phyloP scores from a whole-genome alignment of 139 green algal genomes.

The Ostreobium quekettii region DNA sequence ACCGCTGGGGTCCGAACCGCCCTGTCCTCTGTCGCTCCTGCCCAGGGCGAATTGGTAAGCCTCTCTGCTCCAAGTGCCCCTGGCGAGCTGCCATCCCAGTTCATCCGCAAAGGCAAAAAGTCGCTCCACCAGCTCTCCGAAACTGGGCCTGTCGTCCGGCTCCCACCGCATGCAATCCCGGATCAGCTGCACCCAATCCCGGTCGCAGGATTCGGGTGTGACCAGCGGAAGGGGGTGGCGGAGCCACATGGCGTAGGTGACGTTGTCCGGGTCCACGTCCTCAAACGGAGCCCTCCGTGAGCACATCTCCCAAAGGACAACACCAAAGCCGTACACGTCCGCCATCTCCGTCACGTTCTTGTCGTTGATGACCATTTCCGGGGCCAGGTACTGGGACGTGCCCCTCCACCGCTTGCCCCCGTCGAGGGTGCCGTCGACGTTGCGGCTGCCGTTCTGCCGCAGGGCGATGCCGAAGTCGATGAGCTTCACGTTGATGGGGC shows the following conservation, averaged over 20 bases:
- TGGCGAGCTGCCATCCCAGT: not conserved
- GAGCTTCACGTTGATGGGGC: not conserved
- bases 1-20: not conserved
- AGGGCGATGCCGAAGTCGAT: constrained; percentile 12
- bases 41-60: too few species aligned
- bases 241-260: not conserved
- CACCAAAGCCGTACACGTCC: constrained; percentile 9
- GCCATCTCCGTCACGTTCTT: constrained; percentile 12
- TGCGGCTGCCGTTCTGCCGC: constrained; percentile 4
- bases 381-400: not conserved
- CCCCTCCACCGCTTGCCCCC: not conserved
- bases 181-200: not conserved
- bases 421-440: constrained; percentile 2
- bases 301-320: constrained; percentile 10
- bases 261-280: not conserved
- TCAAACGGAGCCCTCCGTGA: not conserved
- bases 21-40: too few species aligned
- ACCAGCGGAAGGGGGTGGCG: constrained; percentile 1
- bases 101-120: not conserved
- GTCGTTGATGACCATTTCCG: constrained; percentile 11
- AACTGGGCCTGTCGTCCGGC: constrained; percentile 11
- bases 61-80: too few species aligned
- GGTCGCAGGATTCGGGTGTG: not conserved
- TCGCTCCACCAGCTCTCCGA: not conserved
- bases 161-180: not conserved